These are phyloP conservation scores for Ceratocystis cacaofunesta DNA, from an alignment of 2,329 filamentous ascomycete species.

Conservation along the genomic window DNA sequence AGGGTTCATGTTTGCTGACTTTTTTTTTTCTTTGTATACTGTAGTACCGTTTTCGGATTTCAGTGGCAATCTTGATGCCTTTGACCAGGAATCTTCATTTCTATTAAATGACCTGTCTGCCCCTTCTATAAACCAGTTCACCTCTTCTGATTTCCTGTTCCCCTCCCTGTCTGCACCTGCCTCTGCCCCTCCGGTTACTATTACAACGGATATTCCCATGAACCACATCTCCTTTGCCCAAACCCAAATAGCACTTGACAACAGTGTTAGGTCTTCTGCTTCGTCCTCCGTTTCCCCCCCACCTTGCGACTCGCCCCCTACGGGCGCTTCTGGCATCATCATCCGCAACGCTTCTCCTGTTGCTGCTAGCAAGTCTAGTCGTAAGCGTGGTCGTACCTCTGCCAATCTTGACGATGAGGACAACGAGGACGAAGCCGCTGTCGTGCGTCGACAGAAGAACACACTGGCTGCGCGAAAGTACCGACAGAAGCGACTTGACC, in stretches of 20 bases:
- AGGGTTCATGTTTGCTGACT: too few relatives aligned
- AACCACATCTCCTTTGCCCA: conserved; percentile 5
- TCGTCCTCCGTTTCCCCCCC: conserved; percentile 8
- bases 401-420: conserved; percentile 12
- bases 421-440: conserved; percentile 13
- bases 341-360: background rate
- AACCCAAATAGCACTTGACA: background rate
- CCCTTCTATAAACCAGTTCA: conserved; percentile 6
- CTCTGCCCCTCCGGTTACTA: background rate
- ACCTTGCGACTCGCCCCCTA: background rate
- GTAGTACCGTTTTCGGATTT: conserved; percentile 10
- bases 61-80: conserved; percentile 5
- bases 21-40: background rate
- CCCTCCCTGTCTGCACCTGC: conserved; percentile 8
- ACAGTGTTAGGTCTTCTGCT: background rate
- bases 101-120: conserved; percentile 1
- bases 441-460: conserved; percentile 41
- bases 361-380: background rate
- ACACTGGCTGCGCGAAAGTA: conserved; percentile 58
- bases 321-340: background rate
- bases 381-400: conserved; percentile 9
- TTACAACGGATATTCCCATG: conserved; percentile 1
- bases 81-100: conserved; percentile 4
- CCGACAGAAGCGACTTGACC: conserved; percentile 54
- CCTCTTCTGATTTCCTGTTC: conserved; percentile 8